Evolutionary conservation across 768 basidiomycete species (phyloP).

Genomic region (Tylopilus rubrobrunneus): DNA sequence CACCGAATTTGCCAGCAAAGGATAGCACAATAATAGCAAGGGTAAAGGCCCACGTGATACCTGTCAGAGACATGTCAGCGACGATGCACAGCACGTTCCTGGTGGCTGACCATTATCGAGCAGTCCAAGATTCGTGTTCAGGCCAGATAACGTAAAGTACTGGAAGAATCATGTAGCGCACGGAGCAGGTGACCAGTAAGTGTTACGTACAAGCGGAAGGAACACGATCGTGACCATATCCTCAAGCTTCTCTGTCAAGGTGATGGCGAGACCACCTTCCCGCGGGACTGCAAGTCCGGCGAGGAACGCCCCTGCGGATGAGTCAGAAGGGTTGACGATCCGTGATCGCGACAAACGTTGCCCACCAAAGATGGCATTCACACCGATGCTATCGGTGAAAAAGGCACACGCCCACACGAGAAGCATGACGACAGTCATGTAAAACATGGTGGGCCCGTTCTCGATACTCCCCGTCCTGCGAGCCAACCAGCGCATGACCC

Average conservation of each 20-base stretch:
- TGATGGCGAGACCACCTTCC: slow-evolving; percentile 80
- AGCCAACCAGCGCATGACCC: slow-evolving; percentile 67
- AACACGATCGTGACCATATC: slow-evolving; percentile 91
- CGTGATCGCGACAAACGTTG: background rate
- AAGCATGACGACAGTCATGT: slow-evolving; percentile 83
- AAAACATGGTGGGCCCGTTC: slow-evolving; percentile 79
- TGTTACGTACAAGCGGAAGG: slow-evolving; percentile 62
- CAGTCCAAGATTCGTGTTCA: slow-evolving; percentile 84
- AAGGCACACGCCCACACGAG: slow-evolving; percentile 84
- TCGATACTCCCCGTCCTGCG: slow-evolving; percentile 74
- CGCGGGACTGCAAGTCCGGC: slow-evolving; percentile 81
- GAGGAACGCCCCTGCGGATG: slow-evolving; percentile 65
- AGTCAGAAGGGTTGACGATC: background rate
- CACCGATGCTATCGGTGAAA: slow-evolving; percentile 90
- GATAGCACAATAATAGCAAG: slow-evolving; percentile 75
- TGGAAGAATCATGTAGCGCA: slow-evolving; percentile 23
- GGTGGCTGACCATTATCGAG: slow-evolving; percentile 59
- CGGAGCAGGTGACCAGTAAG: background rate
- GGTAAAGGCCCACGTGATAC: slow-evolving; percentile 85
- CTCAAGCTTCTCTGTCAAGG: slow-evolving; percentile 93
- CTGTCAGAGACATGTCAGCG: slow-evolving; percentile 29
- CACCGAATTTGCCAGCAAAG: slow-evolving; percentile 86
- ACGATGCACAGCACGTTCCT: background rate
- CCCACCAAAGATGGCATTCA: slow-evolving; percentile 84
- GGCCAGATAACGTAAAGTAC: slow-evolving; percentile 92